Evolutionary conservation across 345 rosid species (phyloP).

Genomic region (Bretschneidera sinensis): DNA sequence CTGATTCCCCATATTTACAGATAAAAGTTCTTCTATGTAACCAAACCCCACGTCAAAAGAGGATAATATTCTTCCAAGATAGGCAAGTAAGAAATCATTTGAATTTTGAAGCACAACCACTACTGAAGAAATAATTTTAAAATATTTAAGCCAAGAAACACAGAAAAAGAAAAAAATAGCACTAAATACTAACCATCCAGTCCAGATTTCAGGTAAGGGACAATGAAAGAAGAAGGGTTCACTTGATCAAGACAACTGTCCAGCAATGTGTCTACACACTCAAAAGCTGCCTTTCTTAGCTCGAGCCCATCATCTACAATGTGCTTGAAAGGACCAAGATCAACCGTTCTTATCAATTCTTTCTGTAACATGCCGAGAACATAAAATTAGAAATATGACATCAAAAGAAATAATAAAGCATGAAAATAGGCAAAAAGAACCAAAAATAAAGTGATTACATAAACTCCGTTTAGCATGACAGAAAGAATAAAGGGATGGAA

Average conservation of each 20-base stretch:
- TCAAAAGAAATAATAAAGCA: background rate
- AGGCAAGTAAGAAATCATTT: too few relatives aligned
- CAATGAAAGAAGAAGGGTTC: constrained; percentile 93
- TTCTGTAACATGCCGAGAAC: constrained; percentile 48
- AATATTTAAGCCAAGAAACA: background rate
- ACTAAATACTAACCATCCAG: constrained; percentile 60
- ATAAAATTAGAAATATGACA: background rate
- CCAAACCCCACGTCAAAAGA: background rate
- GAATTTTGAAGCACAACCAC: too few relatives aligned
- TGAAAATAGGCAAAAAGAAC: background rate
- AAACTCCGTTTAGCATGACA: too few relatives aligned
- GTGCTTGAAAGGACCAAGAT: constrained; percentile 99
- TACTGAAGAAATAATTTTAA: too few relatives aligned
- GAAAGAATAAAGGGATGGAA: too few relatives aligned
- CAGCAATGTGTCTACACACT: constrained; percentile 84
- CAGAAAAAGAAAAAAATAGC: background rate
- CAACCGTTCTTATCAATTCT: constrained; percentile 94
- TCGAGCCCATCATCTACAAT: constrained; percentile 96
- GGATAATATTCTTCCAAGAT: background rate
- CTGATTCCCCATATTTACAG: background rate
- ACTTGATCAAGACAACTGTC: constrained; percentile 96
- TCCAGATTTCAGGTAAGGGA: constrained; percentile 92
- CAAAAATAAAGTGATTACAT: background rate
- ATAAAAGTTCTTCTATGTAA: background rate
- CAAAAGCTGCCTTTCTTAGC: constrained; percentile 96